A percentile compares a stretch with the other conserved stretches of the same genome.
Conservation (phyloP, 163 green algal genomes). For the Dunaliella salina region DNA sequence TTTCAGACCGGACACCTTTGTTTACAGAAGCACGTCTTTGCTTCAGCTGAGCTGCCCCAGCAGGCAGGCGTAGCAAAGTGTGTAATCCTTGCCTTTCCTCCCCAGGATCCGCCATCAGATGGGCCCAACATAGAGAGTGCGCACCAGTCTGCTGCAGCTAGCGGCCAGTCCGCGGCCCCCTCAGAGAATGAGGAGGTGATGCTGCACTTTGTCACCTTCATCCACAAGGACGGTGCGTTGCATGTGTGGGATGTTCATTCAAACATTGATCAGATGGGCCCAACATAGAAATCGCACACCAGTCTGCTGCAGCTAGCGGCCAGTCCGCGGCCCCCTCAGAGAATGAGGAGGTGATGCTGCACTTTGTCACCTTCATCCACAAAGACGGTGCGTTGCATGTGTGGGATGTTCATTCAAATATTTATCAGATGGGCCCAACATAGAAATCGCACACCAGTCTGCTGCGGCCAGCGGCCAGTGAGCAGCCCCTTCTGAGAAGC, state of each 20-base stretch:
- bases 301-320: constrained; percentile 66
- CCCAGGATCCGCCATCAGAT: background rate
- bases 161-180: constrained; percentile 65
- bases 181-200: constrained; percentile 65
- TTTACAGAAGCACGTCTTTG: too few relatives aligned
- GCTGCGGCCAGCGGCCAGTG: too few relatives aligned
- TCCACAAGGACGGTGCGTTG: constrained; percentile 54
- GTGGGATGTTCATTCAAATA: too few relatives aligned
- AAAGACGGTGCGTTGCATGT: constrained; percentile 38
- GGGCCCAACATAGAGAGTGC: background rate
- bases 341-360: constrained; percentile 70
- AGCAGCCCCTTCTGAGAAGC: too few relatives aligned
- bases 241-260: too few relatives aligned
- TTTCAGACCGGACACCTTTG: too few relatives aligned
- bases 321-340: constrained; percentile 58
- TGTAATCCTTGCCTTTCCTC: background rate
- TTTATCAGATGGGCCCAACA: too few relatives aligned
- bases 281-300: background rate
- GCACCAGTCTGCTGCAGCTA: constrained; percentile 55
- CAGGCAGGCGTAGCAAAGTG: too few relatives aligned
- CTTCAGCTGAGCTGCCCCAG: too few relatives aligned
- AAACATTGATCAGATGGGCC: background rate
- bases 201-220: constrained; percentile 78
- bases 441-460: too few relatives aligned
- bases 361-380: constrained; percentile 79